Conservation (phyloP, 2,329 filamentous ascomycete species). For the Lecanicillium sp. region DNA sequence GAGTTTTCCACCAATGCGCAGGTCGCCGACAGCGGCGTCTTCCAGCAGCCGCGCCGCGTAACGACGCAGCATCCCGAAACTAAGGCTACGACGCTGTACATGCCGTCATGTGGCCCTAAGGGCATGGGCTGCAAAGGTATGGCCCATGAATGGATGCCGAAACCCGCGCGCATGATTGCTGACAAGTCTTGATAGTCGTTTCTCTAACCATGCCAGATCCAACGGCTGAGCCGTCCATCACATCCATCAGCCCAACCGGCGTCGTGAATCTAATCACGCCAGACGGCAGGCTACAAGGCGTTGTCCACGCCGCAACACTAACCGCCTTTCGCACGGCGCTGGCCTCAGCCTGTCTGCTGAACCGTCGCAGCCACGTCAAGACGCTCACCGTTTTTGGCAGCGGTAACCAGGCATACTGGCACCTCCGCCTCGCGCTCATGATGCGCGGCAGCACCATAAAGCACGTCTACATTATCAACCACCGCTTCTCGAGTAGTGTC, state of each 20-base stretch:
- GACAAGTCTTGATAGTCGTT: constrained; percentile 41
- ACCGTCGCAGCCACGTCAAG: constrained; percentile 60
- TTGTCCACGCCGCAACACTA: constrained; percentile 65
- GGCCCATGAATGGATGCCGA: constrained; percentile 1
- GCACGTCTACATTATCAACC: constrained; percentile 77
- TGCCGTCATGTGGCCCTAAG: constrained; percentile 59
- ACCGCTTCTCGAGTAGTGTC: constrained; percentile 54
- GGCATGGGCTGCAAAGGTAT: constrained; percentile 63
- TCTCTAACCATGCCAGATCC: constrained; percentile 44
- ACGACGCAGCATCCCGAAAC: constrained; percentile 39
- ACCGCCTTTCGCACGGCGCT: constrained; percentile 78
- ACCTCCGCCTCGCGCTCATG: constrained; percentile 75
- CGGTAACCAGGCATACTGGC: constrained; percentile 91
- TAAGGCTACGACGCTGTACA: constrained; percentile 59
- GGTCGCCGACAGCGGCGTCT: constrained; percentile 30
- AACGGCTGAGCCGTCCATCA: constrained; percentile 17
- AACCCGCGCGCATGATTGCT: not conserved
- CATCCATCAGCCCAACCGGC: constrained; percentile 47
- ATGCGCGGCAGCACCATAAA: constrained; percentile 64
- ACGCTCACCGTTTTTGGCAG: constrained; percentile 80
- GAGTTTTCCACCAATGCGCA: constrained; percentile 53
- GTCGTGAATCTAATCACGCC: constrained; percentile 62
- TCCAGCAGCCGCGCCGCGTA: constrained; percentile 49
- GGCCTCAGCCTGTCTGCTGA: constrained; percentile 58
- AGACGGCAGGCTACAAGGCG: constrained; percentile 54